A percentile compares a stretch with the other conserved stretches of the same genome.
phyloP scores from a whole-genome alignment of 306 rosid species.

The Arachis hypogaea region DNA sequence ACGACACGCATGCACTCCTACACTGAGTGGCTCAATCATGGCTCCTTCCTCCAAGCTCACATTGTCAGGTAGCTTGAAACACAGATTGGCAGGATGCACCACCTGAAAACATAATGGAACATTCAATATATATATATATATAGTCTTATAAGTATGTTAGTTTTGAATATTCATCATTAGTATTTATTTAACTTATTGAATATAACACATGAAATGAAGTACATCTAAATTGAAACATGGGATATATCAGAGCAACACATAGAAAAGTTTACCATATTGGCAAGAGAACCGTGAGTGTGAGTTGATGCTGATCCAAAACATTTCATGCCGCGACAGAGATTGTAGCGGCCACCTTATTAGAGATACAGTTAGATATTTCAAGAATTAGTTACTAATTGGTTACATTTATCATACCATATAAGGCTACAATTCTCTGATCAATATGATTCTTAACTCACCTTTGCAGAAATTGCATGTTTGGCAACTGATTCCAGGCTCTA shows the following conservation, averaged over 20 bases:
- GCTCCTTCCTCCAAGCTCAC: conserved; percentile 60
- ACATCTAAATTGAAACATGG: neutral
- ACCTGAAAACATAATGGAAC: conserved; percentile 36
- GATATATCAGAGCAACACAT: no score
- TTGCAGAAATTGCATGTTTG: conserved; percentile 44
- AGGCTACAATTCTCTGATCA: no score
- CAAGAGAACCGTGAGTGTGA: conserved; percentile 46
- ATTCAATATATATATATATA: neutral
- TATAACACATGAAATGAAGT: neutral
- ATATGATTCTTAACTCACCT: neutral
- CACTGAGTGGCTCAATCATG: conserved; percentile 54
- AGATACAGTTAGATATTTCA: no score
- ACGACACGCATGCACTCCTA: conserved; percentile 55
- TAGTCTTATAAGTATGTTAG: neutral
- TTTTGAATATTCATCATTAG: no score
- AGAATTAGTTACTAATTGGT: no score
- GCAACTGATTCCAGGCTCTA: conserved; percentile 58
- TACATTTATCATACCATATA: no score
- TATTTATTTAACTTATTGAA: no score
- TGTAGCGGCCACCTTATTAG: conserved; percentile 40
- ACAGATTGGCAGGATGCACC: conserved; percentile 50
- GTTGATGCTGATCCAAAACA: conserved; percentile 52
- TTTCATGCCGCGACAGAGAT: conserved; percentile 53
- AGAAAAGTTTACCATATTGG: conserved; percentile 39
- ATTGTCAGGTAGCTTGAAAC: conserved; percentile 46